These are phyloP conservation scores for Akanthomyces muscarius DNA, from an alignment of 2,329 filamentous ascomycete genomes.

Conservation along the genomic window DNA sequence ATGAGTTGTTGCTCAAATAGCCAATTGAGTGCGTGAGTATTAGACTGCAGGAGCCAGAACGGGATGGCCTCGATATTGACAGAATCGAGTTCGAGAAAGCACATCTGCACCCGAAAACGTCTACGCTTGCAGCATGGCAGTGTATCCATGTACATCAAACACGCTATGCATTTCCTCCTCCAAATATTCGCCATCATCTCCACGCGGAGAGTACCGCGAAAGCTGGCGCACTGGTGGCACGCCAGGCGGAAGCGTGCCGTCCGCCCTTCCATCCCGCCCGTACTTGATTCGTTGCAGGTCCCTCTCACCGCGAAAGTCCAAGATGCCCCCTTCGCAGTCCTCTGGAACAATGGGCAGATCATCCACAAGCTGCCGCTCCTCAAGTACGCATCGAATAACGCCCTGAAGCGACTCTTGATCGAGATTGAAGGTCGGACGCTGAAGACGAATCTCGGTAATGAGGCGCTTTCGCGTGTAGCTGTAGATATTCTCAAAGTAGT, in stretches of 20 bases:
- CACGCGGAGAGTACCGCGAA: constrained; percentile 37
- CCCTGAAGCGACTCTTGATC: constrained; percentile 44
- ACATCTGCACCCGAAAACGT: neutral
- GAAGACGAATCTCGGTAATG: constrained; percentile 37
- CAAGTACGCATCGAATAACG: constrained; percentile 35
- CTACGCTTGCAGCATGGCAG: constrained; percentile 12
- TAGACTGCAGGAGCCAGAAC: too few species aligned
- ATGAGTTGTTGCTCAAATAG: too few species aligned
- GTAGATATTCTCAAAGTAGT: constrained; percentile 45
- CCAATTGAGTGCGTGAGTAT: too few species aligned
- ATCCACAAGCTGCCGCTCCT: constrained; percentile 35
- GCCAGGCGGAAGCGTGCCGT: constrained; percentile 34
- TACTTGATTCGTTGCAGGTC: constrained; percentile 31
- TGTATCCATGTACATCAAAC: constrained; percentile 5
- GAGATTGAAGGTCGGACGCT: constrained; percentile 40
- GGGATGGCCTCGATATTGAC: neutral
- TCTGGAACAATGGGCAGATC: constrained; percentile 30
- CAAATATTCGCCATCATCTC: constrained; percentile 36
- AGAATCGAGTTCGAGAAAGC: neutral
- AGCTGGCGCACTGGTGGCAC: constrained; percentile 27
- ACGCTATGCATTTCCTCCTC: constrained; percentile 26
- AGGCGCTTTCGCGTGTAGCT: constrained; percentile 43
- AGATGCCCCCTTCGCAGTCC: constrained; percentile 36
- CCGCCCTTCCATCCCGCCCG: constrained; percentile 34
- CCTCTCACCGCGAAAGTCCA: constrained; percentile 38